Evolutionary conservation across 2,329 filamentous ascomycete species (phyloP).

Genomic region (Dendryphion nanum): DNA sequence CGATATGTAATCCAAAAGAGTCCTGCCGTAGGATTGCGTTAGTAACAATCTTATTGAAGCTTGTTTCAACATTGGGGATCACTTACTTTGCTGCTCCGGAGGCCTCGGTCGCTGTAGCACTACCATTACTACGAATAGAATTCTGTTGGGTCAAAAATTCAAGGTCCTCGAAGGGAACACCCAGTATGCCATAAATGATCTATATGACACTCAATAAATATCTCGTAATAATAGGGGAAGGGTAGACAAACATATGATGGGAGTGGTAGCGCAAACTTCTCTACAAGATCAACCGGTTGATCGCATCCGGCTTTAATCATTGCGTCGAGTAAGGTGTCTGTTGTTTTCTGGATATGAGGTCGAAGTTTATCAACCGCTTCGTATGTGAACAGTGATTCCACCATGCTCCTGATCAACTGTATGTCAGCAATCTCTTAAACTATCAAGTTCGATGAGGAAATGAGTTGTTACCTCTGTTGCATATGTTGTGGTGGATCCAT

Average conservation of each 20-base stretch:
- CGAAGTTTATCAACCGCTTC: conserved; percentile 41
- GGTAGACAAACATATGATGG: conserved; percentile 45
- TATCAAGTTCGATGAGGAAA: no score
- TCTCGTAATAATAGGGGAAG: no score
- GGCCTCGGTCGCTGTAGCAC: conserved; percentile 48
- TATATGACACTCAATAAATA: no score
- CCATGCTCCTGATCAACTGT: conserved; percentile 41
- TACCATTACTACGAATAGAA: conserved; percentile 49
- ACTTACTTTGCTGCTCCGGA: conserved; percentile 44
- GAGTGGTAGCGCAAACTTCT: conserved; percentile 49
- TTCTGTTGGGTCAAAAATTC: conserved; percentile 49
- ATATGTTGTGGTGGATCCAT: conserved; percentile 52
- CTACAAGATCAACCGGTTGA: conserved; percentile 46
- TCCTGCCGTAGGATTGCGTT: conserved; percentile 26
- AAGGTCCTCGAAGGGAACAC: conserved; percentile 49
- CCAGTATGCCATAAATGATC: conserved; percentile 53
- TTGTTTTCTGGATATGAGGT: conserved; percentile 49
- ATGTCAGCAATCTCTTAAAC: background rate
- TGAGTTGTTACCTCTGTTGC: conserved; percentile 40
- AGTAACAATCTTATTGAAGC: background rate
- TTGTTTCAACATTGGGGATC: background rate
- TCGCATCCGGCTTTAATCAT: conserved; percentile 41
- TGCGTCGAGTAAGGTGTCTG: conserved; percentile 43
- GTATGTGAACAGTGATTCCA: conserved; percentile 44
- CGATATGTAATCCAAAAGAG: conserved; percentile 48